Percentiles rank a stretch among this genome's conserved stretches.
Evolutionary conservation across 164 flowering plant species (phyloP).

Genomic region (Tetrastigma voinierianum): DNA sequence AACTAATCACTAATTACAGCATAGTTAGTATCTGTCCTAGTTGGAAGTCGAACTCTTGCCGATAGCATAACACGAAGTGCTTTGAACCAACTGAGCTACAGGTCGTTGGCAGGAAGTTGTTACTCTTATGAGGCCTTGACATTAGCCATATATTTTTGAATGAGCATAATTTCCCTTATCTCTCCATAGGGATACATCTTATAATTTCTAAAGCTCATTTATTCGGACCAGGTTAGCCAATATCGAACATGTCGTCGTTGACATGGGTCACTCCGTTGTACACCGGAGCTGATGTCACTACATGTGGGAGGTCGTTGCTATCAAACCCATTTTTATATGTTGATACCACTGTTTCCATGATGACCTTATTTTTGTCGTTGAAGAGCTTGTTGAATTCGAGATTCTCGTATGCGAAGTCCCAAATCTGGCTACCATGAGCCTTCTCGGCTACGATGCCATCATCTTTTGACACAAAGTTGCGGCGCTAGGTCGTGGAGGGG

Average conservation of each 20-base stretch:
- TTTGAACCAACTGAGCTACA: too few relatives aligned
- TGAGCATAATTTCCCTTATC: too few relatives aligned
- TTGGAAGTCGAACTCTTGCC: too few relatives aligned
- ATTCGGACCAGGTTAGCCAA: too few relatives aligned
- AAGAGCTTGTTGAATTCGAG: slow-evolving; percentile 34
- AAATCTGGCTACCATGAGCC: slow-evolving; percentile 36
- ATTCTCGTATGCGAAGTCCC: slow-evolving; percentile 30
- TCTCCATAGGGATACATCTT: too few relatives aligned
- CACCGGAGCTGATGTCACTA: slow-evolving; percentile 37
- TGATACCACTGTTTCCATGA: slow-evolving; percentile 18
- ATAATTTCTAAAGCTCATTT: too few relatives aligned
- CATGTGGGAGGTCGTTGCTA: slow-evolving; percentile 40
- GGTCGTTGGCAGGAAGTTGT: too few relatives aligned
- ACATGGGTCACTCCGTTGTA: slow-evolving; percentile 28
- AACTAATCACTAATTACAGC: too few relatives aligned
- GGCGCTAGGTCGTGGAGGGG: neutral
- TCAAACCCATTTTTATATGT: slow-evolving; percentile 37
- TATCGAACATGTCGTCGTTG: slow-evolving; percentile 54
- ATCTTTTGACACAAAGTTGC: slow-evolving; percentile 30
- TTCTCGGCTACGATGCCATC: slow-evolving; percentile 37
- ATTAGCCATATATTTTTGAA: too few relatives aligned
- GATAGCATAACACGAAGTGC: too few relatives aligned
- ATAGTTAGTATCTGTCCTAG: too few relatives aligned
- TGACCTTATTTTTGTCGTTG: slow-evolving; percentile 27
- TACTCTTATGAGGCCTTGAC: too few relatives aligned